Conservation (phyloP, 495 filamentous ascomycete genomes). For the Aspergillus affinis region DNA sequence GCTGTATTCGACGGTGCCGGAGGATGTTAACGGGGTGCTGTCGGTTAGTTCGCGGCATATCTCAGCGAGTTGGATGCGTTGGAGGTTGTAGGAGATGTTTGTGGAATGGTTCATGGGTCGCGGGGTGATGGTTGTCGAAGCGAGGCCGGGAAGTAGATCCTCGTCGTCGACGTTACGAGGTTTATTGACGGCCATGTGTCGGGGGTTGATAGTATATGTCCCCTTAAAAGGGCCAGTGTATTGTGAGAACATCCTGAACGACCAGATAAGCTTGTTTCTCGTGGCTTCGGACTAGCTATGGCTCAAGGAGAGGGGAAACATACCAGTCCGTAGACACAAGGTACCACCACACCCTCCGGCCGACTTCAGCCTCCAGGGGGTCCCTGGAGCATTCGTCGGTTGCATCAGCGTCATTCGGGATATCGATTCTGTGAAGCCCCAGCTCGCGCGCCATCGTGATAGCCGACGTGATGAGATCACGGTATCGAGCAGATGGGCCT, state of each 20-base stretch:
- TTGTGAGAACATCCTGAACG: neutral
- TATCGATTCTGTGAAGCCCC: neutral
- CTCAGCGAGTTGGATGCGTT: conserved; percentile 46
- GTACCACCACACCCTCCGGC: neutral
- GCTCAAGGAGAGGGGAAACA: neutral
- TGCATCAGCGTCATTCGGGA: neutral
- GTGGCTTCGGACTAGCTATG: neutral
- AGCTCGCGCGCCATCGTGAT: neutral
- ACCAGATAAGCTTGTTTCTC: neutral
- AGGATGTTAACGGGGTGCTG: conserved; percentile 1
- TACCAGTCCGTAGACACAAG: neutral
- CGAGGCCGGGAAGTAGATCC: neutral
- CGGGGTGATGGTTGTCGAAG: neutral
- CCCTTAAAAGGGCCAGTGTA: neutral
- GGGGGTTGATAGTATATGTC: neutral
- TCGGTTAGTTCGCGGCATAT: conserved; percentile 46
- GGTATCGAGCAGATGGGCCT: neutral
- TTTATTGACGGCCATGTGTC: neutral
- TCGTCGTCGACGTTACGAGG: neutral
- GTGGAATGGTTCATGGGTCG: conserved; percentile 38
- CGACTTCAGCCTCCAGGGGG: neutral
- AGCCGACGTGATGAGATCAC: neutral
- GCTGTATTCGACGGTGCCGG: neutral
- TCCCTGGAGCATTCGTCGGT: neutral
- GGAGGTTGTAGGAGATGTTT: conserved; percentile 45